A percentile compares a stretch with the other conserved stretches of the same genome.
Conservation (phyloP, 768 basidiomycete species). For the Tulasnella sp. region DNA sequence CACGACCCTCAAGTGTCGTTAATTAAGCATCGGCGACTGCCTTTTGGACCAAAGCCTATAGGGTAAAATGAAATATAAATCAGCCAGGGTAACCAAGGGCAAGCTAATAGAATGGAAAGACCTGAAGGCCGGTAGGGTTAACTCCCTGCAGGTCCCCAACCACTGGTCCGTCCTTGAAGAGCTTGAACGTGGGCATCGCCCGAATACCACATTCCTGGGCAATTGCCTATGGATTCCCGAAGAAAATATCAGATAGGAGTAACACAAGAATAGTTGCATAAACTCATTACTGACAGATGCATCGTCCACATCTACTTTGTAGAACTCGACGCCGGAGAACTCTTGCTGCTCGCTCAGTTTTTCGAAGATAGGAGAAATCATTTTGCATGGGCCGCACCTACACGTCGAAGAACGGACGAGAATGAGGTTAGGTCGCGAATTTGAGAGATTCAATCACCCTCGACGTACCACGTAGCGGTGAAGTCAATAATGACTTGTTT, state of each 20-base stretch:
- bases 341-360: background rate
- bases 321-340: background rate
- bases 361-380: background rate
- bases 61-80: too few relatives aligned
- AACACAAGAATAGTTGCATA: too few relatives aligned
- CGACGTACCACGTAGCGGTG: background rate
- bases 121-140: background rate
- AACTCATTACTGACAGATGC: background rate
- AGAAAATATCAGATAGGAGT: too few relatives aligned
- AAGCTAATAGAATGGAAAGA: background rate
- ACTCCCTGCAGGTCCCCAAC: slow-evolving; percentile 26
- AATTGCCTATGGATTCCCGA: too few relatives aligned
- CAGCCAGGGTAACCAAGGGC: too few relatives aligned
- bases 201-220: background rate
- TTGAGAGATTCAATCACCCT: background rate
- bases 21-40: too few relatives aligned
- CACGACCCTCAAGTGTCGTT: too few relatives aligned
- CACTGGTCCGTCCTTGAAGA: slow-evolving; percentile 30
- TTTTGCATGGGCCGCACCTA: background rate
- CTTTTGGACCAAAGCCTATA: too few relatives aligned
- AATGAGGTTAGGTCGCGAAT: background rate
- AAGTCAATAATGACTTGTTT: background rate
- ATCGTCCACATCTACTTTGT: background rate
- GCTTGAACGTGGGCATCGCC: slow-evolving; percentile 31
- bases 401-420: background rate